phyloP scores from a whole-genome alignment of 805 yeast species.

The Lachancea sp. region DNA sequence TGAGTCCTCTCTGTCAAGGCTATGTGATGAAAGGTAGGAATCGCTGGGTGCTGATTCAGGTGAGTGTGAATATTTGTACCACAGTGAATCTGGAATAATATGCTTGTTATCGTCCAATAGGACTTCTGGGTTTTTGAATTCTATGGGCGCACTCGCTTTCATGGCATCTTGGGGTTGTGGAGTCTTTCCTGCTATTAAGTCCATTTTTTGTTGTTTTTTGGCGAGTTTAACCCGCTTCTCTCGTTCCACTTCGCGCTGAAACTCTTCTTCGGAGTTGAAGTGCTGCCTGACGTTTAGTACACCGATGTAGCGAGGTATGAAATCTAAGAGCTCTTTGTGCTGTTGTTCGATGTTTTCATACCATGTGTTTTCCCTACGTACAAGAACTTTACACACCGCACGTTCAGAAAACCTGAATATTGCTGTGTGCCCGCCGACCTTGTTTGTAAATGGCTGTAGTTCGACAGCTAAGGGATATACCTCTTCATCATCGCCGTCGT shows the following conservation, averaged over 20 bases:
- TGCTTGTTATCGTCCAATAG: conserved; percentile 86
- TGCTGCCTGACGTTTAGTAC: conserved; percentile 85
- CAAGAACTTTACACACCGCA: conserved; percentile 91
- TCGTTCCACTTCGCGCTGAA: conserved; percentile 12
- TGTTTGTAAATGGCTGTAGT: conserved; percentile 82
- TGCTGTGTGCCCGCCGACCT: conserved; percentile 98
- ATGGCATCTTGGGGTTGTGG: not conserved
- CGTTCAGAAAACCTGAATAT: conserved; percentile 84
- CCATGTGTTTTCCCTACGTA: conserved; percentile 84
- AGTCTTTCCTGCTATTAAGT: not conserved
- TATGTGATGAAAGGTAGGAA: conserved; percentile 16
- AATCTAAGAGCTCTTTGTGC: conserved; percentile 69
- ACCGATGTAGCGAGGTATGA: conserved; percentile 93
- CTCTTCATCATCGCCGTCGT: conserved; percentile 28
- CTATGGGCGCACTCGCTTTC: conserved; percentile 3
- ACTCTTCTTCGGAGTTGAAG: conserved; percentile 30
- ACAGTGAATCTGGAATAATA: conserved; percentile 76
- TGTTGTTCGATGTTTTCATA: conserved; percentile 79
- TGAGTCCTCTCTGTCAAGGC: conserved; percentile 3
- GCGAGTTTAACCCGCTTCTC: conserved; percentile 7
- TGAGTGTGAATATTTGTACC: conserved; percentile 52
- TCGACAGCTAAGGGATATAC: conserved; percentile 76
- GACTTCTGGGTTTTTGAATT: conserved; percentile 48
- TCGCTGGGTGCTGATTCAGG: conserved; percentile 31
- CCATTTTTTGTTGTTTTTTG: conserved; percentile 4